Evolutionary conservation across 2,329 filamentous ascomycete species (phyloP), one percentile per base, ranked within the genome.

Genomic region (Sordariomycetes sp.): DNA sequence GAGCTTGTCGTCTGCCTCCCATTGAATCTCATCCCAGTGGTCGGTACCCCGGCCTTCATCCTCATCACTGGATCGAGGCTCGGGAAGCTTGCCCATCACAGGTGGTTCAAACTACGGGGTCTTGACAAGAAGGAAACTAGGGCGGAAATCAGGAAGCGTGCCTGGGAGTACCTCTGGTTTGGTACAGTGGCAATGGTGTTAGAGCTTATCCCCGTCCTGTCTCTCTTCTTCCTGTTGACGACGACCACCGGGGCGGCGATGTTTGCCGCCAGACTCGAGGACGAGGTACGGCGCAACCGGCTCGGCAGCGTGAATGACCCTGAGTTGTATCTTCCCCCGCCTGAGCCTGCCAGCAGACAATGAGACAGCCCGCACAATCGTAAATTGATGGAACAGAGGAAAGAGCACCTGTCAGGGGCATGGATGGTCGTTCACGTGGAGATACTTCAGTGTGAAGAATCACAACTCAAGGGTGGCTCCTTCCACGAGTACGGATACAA

Each of bases 161-260:
- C 81, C 60, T 88, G 89, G 81, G 88, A 94, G 59, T 97, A 96
- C 67, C 85, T 90, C 15, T 95, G 89, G 89, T 96, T 97, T 66
- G 94, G 94, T 17, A 89, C 87, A 0, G 78, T 94, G 3, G 89
- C 90, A 54, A 82, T 96, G 73, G 69, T 90, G 7, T 71, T 97
- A 32, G 89, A 96, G 71, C 78, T 97, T n/a, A 78, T 96, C 10
- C 94, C 94, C 1, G 78, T 92, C 13, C 71, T 96, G 54, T 95
- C 88, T n/a, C 95, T 99, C 78, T 84, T 97, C 67, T 96, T 97
- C 68, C 77, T 97, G 45, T 73, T 99, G 62, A 96, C 92, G 0
- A 90, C 88, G 2, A 87, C 91, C 1, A 82, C 84, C 22, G 94
- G 92, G 2, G 86, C 89, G 51, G 92, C 90, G 1, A 73, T 97